Percentiles rank a stretch among this genome's conserved stretches.
These are phyloP conservation scores for Ormosia semicastrata DNA, from an alignment of 306 rosid species.

Conservation along the genomic window DNA sequence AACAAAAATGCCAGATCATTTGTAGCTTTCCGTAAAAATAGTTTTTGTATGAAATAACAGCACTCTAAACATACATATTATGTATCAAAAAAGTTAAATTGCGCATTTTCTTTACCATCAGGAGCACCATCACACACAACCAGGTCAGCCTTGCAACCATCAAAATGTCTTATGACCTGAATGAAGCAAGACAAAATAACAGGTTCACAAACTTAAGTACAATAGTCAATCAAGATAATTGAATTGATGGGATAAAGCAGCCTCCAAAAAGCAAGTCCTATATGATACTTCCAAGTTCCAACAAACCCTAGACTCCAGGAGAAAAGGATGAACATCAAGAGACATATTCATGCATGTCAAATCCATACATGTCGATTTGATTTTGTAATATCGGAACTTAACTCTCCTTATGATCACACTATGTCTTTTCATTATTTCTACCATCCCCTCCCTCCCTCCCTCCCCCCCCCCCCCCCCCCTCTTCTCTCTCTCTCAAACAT, in stretches of 20 bases:
- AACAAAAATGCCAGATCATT: not conserved
- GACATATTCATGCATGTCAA: not conserved
- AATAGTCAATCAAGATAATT: conserved; percentile 1
- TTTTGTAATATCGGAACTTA: not conserved
- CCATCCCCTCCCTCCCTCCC: not conserved
- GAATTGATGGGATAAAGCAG: not conserved
- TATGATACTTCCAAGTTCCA: not conserved
- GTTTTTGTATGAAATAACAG: not conserved
- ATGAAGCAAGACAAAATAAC: conserved; percentile 12
- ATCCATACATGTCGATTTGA: not conserved
- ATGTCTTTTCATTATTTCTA: not conserved
- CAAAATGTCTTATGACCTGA: conserved; percentile 95
- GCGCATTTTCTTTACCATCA: conserved; percentile 59
- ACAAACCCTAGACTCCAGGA: not conserved
- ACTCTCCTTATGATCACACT: not conserved
- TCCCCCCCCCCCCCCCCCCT: no score
- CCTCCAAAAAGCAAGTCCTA: not conserved
- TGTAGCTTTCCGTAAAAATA: not conserved
- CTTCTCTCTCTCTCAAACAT: not conserved
- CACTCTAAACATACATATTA: not conserved
- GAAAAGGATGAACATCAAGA: not conserved
- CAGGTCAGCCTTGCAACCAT: conserved; percentile 97
- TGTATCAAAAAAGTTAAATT: conserved; percentile 15
- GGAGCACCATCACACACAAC: conserved; percentile 99
- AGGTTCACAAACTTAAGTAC: not conserved